Conservation (phyloP, 139 green algal genomes). For the Monoraphidium neglectum region DNA sequence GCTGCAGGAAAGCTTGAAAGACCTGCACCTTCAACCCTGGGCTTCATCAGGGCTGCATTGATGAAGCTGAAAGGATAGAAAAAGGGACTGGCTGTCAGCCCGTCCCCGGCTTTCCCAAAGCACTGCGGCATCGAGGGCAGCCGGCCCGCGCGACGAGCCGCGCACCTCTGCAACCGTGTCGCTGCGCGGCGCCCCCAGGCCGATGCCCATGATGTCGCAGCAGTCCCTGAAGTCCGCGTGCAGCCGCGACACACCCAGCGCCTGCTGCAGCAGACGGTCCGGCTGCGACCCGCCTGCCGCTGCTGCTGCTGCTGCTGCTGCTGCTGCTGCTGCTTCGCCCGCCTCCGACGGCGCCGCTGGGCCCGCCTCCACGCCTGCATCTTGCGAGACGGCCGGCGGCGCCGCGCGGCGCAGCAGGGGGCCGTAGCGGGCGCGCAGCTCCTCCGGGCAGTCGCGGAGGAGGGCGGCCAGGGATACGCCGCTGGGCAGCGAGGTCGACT, state of each 20-base stretch:
- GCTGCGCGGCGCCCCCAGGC: constrained; percentile 19
- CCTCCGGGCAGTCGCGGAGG: constrained; percentile 7
- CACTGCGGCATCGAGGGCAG: too few relatives aligned
- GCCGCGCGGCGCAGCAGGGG: too few relatives aligned
- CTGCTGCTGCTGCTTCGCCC: constrained; percentile 1
- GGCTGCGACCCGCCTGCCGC: not conserved
- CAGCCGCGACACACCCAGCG: constrained; percentile 37
- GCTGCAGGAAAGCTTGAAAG: too few relatives aligned
- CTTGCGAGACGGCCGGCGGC: too few relatives aligned
- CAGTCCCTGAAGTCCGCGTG: constrained; percentile 58
- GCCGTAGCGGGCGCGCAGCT: too few relatives aligned
- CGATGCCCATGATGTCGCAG: constrained; percentile 72
- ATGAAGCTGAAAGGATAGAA: too few relatives aligned
- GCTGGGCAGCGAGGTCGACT: constrained; percentile 20
- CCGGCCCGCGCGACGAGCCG: too few relatives aligned
- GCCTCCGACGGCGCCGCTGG: not conserved
- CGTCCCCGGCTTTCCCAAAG: too few relatives aligned
- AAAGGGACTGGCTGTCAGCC: too few relatives aligned
- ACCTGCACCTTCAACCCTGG: too few relatives aligned
- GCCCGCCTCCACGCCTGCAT: not conserved
- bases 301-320: not conserved
- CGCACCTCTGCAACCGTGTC: constrained; percentile 62
- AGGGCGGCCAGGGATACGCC: constrained; percentile 14
- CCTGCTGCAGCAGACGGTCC: not conserved
- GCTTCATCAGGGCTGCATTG: too few relatives aligned